Evolutionary conservation across 495 filamentous ascomycete species (phyloP).

Genomic region (Schizothecium vesticola): DNA sequence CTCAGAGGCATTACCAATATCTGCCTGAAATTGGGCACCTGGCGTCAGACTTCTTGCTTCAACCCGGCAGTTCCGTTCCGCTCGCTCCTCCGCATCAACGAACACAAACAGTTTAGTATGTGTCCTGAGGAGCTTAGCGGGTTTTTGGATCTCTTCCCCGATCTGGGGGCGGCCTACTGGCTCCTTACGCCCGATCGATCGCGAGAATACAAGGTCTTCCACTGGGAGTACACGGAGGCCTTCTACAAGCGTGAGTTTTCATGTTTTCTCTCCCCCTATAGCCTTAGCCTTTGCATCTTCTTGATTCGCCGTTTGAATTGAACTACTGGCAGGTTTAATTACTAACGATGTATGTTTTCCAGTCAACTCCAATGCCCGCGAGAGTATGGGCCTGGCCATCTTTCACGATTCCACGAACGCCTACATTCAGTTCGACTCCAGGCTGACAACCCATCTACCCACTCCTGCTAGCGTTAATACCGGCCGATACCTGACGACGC

Average conservation of each 20-base stretch:
- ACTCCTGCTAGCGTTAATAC: too few species aligned
- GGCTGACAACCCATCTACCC: too few species aligned
- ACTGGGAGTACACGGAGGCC: not conserved
- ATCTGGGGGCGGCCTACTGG: not conserved
- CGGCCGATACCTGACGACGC: too few species aligned
- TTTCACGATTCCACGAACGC: not conserved
- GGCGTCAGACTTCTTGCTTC: too few species aligned
- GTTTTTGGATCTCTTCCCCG: not conserved
- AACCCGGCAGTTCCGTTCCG: not conserved
- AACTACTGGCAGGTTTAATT: not conserved
- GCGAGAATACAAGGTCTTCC: not conserved
- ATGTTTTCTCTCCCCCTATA: not conserved
- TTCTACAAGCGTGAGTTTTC: not conserved
- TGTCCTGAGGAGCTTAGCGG: not conserved
- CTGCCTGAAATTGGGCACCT: not conserved
- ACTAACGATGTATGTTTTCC: not conserved
- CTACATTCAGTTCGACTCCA: not conserved
- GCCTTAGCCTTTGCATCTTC: not conserved
- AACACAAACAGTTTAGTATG: not conserved
- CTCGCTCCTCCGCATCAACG: not conserved
- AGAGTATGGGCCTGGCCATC: not conserved
- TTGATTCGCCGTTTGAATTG: not conserved
- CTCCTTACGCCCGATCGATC: not conserved
- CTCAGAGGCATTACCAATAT: not conserved
- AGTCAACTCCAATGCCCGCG: not conserved